Conservation (phyloP, 2,329 filamentous ascomycete species). For the Mollisiaceae sp. region DNA sequence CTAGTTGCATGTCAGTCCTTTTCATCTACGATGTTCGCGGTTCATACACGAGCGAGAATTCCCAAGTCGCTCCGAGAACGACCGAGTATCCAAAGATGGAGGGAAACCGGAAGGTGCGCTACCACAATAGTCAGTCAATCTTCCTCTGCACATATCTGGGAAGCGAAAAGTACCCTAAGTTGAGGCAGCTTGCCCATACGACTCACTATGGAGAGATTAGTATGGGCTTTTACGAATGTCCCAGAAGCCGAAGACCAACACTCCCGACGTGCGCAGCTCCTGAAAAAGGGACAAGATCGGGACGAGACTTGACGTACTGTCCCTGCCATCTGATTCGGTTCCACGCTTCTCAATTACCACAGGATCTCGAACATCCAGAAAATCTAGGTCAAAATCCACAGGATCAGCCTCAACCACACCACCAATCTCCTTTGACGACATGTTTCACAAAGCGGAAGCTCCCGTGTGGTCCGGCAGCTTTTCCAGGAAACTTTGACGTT, state of each 20-base stretch:
- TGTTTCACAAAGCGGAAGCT: not conserved
- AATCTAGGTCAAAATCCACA: slow-evolving; percentile 4
- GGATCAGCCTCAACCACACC: not conserved
- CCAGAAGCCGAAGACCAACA: no score
- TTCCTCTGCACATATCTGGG: not conserved
- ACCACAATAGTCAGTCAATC: not conserved
- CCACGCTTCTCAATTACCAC: slow-evolving; percentile 15
- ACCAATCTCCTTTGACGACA: slow-evolving; percentile 5
- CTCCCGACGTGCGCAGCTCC: no score
- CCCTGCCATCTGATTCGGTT: slow-evolving; percentile 18
- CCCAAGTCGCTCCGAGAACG: slow-evolving; percentile 32
- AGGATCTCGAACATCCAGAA: slow-evolving; percentile 4
- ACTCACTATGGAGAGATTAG: no score
- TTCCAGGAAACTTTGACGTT: not conserved
- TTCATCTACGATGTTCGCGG: not conserved
- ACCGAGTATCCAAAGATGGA: slow-evolving; percentile 55
- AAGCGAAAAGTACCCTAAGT: slow-evolving; percentile 9
- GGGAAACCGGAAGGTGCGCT: slow-evolving; percentile 52
- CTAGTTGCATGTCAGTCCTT: slow-evolving; percentile 33
- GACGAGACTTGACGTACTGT: no score
- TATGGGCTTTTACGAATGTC: no score
- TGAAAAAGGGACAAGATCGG: no score
- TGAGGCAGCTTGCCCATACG: slow-evolving; percentile 23
- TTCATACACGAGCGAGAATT: slow-evolving; percentile 21
- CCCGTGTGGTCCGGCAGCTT: not conserved